Conservation (phyloP, 2,329 filamentous ascomycete genomes). For the Xylariales sp. region DNA sequence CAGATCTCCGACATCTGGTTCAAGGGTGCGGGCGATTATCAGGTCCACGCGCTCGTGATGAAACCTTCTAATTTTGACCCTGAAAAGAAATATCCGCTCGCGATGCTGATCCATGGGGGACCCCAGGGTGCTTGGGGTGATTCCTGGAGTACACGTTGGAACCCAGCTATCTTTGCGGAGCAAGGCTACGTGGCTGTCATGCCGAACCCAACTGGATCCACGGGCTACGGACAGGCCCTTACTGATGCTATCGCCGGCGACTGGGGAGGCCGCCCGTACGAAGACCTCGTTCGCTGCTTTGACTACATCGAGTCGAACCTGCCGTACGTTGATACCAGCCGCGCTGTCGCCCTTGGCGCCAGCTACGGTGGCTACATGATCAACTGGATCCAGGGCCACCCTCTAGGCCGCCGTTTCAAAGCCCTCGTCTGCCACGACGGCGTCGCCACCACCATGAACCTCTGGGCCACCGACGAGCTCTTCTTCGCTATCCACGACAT, state of each 20-base stretch:
- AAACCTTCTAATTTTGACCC: constrained; percentile 64
- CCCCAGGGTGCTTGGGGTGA: constrained; percentile 75
- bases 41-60: constrained; percentile 67
- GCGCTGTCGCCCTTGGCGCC: constrained; percentile 70
- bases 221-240: constrained; percentile 75
- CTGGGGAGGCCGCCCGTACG: constrained; percentile 83
- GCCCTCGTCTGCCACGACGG: constrained; percentile 87
- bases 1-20: constrained; percentile 70
- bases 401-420: constrained; percentile 78
- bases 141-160: constrained; percentile 77
- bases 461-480: constrained; percentile 64
- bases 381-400: constrained; percentile 89
- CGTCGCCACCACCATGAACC: constrained; percentile 67
- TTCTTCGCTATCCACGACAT: constrained; percentile 69
- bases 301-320: constrained; percentile 67
- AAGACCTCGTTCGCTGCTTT: constrained; percentile 75
- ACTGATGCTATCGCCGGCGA: constrained; percentile 72
- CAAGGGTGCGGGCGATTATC: constrained; percentile 56
- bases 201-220: constrained; percentile 80
- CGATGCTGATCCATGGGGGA: constrained; percentile 78
- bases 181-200: constrained; percentile 80
- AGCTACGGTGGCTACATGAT: constrained; percentile 76
- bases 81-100: constrained; percentile 71
- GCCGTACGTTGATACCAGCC: constrained; percentile 62
- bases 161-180: constrained; percentile 79